Percentiles rank a stretch among this genome's conserved stretches.
These are phyloP conservation scores for Allium fistulosum DNA, from an alignment of 106 monocot genomes.

Conservation along the genomic window DNA sequence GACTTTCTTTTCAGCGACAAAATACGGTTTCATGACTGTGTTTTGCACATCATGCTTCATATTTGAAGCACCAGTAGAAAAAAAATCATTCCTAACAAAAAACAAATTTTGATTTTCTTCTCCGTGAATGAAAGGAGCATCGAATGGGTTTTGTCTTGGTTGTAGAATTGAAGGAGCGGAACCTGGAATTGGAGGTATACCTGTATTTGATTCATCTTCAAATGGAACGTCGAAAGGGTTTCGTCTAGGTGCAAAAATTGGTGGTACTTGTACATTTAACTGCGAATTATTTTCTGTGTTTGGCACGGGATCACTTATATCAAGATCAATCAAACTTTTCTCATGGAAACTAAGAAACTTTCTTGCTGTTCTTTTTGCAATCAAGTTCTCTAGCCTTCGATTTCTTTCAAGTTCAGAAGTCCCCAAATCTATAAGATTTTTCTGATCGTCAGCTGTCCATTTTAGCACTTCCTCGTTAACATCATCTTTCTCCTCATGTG, in stretches of 20 bases:
- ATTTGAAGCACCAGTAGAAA: conserved; percentile 26
- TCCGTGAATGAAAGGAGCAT: conserved; percentile 30
- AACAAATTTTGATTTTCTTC: conserved; percentile 23
- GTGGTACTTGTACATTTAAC: conserved; percentile 43
- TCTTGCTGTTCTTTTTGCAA: conserved; percentile 63
- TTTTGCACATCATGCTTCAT: conserved; percentile 14
- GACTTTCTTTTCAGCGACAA: conserved; percentile 27
- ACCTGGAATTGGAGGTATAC: conserved; percentile 55
- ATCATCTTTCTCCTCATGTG: conserved; percentile 35
- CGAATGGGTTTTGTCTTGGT: conserved; percentile 53
- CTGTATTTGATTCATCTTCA: conserved; percentile 30
- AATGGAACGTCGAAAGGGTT: conserved; percentile 74
- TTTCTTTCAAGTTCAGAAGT: conserved; percentile 70
- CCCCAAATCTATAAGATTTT: conserved; percentile 67
- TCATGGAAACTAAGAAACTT: conserved; percentile 39
- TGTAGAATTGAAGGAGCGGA: conserved; percentile 64
- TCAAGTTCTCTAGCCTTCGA: conserved; percentile 58
- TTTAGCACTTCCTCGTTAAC: conserved; percentile 29
- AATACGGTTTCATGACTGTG: conserved; percentile 35
- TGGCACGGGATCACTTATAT: conserved; percentile 30
- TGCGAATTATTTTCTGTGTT: conserved; percentile 20
- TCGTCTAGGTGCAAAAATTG: conserved; percentile 39
- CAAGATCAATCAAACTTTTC: conserved; percentile 65
- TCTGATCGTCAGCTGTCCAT: conserved; percentile 91
- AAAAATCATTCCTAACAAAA: conserved; percentile 39